These are phyloP conservation scores for Marasmius fiardii DNA, from an alignment of 1,284 basidiomycete species.

Conservation along the genomic window DNA sequence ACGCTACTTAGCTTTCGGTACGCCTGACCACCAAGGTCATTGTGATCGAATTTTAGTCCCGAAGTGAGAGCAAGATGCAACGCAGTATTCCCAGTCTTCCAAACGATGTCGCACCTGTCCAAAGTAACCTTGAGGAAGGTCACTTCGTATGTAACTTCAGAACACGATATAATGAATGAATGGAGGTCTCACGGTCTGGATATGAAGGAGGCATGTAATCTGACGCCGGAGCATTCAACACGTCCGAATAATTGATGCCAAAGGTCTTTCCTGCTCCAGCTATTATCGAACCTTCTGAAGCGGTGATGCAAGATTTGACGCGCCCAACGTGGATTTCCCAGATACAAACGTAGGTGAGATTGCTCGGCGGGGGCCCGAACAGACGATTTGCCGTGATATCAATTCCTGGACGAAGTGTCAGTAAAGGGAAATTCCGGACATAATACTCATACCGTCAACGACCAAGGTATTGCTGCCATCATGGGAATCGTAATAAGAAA, in stretches of 20 bases:
- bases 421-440: conserved; percentile 14
- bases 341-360: conserved; percentile 82
- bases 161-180: background rate
- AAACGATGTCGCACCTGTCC: conserved; percentile 50
- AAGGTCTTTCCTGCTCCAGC: conserved; percentile 57
- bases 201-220: conserved; percentile 62
- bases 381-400: conserved; percentile 80
- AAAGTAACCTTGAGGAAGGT: conserved; percentile 69
- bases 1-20: conserved; percentile 61
- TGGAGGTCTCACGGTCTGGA: conserved; percentile 61
- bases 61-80: conserved; percentile 53
- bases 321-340: conserved; percentile 80
- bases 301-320: conserved; percentile 56
- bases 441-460: conserved; percentile 54
- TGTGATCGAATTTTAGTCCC: conserved; percentile 67
- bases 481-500: conserved; percentile 25
- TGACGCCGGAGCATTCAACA: conserved; percentile 75
- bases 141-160: conserved; percentile 35
- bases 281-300: conserved; percentile 52
- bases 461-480: conserved; percentile 41
- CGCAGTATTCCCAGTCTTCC: conserved; percentile 50
- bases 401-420: conserved; percentile 48
- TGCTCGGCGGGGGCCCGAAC: conserved; percentile 85
- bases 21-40: conserved; percentile 67
- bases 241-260: conserved; percentile 68